Percentiles rank a stretch among this genome's conserved stretches.
Evolutionary conservation across 352 stramenopile genomes (phyloP).

Genomic region (Phytopythium montanum): DNA sequence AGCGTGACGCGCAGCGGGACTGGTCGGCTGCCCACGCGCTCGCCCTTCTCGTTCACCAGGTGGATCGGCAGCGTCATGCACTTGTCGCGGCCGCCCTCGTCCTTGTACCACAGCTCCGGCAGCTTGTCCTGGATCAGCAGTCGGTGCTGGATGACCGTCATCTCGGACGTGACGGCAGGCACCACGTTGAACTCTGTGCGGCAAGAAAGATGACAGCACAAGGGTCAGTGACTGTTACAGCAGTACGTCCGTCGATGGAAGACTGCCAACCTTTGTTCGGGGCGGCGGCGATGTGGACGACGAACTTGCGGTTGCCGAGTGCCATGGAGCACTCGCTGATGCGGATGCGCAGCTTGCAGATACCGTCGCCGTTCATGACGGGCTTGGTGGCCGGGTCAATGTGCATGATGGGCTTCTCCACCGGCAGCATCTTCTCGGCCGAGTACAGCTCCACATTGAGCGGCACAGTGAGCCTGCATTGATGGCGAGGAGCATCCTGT

Average conservation of each 20-base stretch:
- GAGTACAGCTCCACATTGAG: constrained; percentile 82
- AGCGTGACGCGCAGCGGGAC: constrained; percentile 80
- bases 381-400: constrained; percentile 77
- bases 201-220: background rate
- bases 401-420: constrained; percentile 77
- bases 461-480: constrained; percentile 56
- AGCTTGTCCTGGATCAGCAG: constrained; percentile 82
- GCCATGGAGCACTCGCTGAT: constrained; percentile 85
- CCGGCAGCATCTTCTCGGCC: constrained; percentile 78
- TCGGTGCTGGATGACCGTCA: constrained; percentile 84
- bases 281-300: constrained; percentile 70
- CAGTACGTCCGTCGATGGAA: background rate
- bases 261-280: constrained; percentile 24
- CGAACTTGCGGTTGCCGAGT: constrained; percentile 85
- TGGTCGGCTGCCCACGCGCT: constrained; percentile 66
- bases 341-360: constrained; percentile 76
- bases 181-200: constrained; percentile 47
- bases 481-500: background rate
- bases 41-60: constrained; percentile 76
- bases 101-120: constrained; percentile 86
- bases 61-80: constrained; percentile 81
- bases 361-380: constrained; percentile 78
- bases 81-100: constrained; percentile 81
- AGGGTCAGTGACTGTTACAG: background rate
- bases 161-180: constrained; percentile 66